These are phyloP conservation scores for Cinchona pubescens DNA, from an alignment of 257 asterid genomes.

Conservation along the genomic window DNA sequence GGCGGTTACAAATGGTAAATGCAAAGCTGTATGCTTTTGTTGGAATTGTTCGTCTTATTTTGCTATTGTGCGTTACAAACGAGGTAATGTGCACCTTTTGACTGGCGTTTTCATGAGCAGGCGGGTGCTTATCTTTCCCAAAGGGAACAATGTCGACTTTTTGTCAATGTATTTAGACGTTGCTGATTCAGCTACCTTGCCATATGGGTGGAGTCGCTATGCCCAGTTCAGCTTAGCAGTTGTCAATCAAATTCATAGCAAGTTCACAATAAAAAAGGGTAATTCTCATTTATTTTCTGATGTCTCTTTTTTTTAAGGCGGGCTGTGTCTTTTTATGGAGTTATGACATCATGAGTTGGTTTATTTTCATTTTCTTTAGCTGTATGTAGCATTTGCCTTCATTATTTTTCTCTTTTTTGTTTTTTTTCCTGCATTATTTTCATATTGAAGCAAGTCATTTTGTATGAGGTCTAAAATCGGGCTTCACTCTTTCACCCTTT, in stretches of 20 bases:
- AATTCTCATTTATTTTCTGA: constrained; percentile 14
- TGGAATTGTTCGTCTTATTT: not conserved
- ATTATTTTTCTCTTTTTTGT: not conserved
- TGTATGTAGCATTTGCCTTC: not conserved
- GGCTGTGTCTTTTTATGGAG: not conserved
- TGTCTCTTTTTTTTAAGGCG: not conserved
- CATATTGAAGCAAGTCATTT: not conserved
- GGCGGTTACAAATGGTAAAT: constrained; percentile 86
- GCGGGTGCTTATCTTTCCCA: constrained; percentile 93
- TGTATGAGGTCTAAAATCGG: not conserved
- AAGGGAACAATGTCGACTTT: constrained; percentile 86
- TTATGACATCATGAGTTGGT: not conserved
- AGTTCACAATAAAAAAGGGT: constrained; percentile 75
- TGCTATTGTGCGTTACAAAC: constrained; percentile 3
- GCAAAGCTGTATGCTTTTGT: constrained; percentile 8
- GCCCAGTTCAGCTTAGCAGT: constrained; percentile 93
- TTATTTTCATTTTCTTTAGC: not conserved
- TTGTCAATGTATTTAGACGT: constrained; percentile 90
- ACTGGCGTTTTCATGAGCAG: constrained; percentile 46
- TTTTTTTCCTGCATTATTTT: no score
- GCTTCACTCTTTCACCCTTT: not conserved
- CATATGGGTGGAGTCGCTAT: constrained; percentile 87
- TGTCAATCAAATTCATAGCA: constrained; percentile 69
- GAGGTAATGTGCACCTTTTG: constrained; percentile 13
- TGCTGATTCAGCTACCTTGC: constrained; percentile 76